Conservation (phyloP, 2,329 filamentous ascomycete genomes). For the Aspergillus pseudoterreus region DNA sequence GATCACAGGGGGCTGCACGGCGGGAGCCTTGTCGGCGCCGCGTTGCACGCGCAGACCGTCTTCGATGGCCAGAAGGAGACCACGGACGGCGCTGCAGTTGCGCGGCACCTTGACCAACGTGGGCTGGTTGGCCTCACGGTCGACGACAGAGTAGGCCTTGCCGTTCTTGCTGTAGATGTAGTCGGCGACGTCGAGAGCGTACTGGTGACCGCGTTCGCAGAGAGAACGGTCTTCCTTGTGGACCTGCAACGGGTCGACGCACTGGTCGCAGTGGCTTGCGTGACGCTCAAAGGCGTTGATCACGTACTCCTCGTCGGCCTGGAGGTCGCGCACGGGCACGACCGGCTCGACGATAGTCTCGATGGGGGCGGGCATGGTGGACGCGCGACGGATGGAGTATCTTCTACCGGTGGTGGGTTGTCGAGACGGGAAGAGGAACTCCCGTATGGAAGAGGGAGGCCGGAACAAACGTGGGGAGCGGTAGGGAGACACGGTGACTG, state of each 20-base stretch:
- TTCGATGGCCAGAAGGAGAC: constrained; percentile 42
- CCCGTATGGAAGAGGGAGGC: constrained; percentile 19
- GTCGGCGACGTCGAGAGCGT: constrained; percentile 31
- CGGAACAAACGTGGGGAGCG: constrained; percentile 9
- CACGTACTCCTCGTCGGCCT: constrained; percentile 35
- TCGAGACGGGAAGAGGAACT: constrained; percentile 16
- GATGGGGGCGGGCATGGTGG: constrained; percentile 31
- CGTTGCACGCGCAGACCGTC: constrained; percentile 32
- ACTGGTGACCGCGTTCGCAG: constrained; percentile 33
- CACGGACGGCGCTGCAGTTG: constrained; percentile 30
- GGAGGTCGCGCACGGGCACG: constrained; percentile 31
- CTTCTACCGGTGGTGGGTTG: constrained; percentile 11
- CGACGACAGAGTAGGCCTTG: constrained; percentile 40
- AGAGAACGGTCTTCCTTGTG: constrained; percentile 22
- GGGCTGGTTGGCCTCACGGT: constrained; percentile 35
- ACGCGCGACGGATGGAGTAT: constrained; percentile 18
- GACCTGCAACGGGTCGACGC: constrained; percentile 26
- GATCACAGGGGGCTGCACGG: constrained; percentile 17
- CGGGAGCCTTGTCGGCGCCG: constrained; percentile 8
- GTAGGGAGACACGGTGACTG: constrained; percentile 29
- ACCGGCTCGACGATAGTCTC: constrained; percentile 21
- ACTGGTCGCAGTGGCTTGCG: constrained; percentile 32
- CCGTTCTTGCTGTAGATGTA: constrained; percentile 36
- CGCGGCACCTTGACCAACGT: constrained; percentile 43
- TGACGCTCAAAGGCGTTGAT: constrained; percentile 36